Evolutionary conservation across 192 early-diverging fungal species (phyloP).

Genomic region (Powellomyces hirtus): DNA sequence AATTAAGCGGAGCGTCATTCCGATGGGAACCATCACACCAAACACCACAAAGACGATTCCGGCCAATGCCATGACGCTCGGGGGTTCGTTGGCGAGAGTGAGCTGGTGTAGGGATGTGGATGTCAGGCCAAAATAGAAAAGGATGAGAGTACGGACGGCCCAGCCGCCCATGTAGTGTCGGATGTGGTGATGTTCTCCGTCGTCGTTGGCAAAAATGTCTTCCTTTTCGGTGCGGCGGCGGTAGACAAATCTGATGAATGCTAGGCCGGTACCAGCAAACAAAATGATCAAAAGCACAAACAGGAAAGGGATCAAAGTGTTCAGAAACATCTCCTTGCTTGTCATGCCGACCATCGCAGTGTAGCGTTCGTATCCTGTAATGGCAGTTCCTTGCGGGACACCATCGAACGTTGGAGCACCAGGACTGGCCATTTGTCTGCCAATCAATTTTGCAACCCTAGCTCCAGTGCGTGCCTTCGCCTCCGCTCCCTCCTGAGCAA

Average conservation of each 20-base stretch:
- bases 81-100: conserved; percentile 8
- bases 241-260: not conserved
- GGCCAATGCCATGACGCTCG: not conserved
- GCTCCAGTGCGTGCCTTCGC: not conserved
- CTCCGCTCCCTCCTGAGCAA: not conserved
- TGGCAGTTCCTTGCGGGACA: not conserved
- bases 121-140: conserved; percentile 24
- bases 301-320: conserved; percentile 15
- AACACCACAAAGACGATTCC: conserved; percentile 12
- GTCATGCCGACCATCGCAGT: conserved; percentile 9
- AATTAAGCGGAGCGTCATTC: conserved; percentile 9
- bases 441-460: not conserved
- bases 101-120: conserved; percentile 18
- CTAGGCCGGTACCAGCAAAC: not conserved
- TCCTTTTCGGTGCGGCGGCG: not conserved
- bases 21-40: conserved; percentile 6
- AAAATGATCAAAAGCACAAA: not conserved
- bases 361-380: conserved; percentile 18
- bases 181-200: conserved; percentile 12
- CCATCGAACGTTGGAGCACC: not conserved
- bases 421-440: not conserved
- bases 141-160: not conserved
- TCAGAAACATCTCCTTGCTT: conserved; percentile 9
- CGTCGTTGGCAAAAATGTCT: not conserved
- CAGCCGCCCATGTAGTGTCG: conserved; percentile 19